Evolutionary conservation across 352 stramenopile genomes (phyloP), one percentile per base, ranked within the genome.

Genomic region (Phytophthora pseudosyringae): DNA sequence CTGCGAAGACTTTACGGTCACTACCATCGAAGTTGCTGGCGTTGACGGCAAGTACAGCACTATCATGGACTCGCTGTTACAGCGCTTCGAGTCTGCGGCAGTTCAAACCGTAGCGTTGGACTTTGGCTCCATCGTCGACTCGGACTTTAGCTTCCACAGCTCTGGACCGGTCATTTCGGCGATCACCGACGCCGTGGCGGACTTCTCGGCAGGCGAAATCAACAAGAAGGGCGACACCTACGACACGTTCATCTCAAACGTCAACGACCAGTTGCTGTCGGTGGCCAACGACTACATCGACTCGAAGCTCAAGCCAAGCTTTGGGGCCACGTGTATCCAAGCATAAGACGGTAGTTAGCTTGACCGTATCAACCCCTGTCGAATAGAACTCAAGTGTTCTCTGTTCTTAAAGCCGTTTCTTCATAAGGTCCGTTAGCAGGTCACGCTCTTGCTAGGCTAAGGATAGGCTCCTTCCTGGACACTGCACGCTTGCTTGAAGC

Each of bases 141-240:
- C 80, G 31, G 65, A 75, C 35, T 77, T 84, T 45, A 78, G 78
- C 60, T 80, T 87, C 43, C 40, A 75, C 38, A 68, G 62, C 55
- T 77, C 74, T 15, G 62, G 67, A 25, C 25, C 65, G 8, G 58
- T 87, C 45, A 69, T 87, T 43, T 71, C 67, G 8, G 71, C 67
- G 29, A 60, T 89, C 28, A 75, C 71, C 25, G 71, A 86, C 59
- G 59, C 61, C 47, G 54, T 87, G 32, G 62, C 75, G 16, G 47
- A 64, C 39, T 86, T 86, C 53, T 77, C 69, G 33, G 71, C 71
- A 11, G 57, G 71, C 13, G 52, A 79, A 45, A 53, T 87, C 53
- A 89, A 89, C 75, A 80, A 86, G 69, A 87, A 86, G 65, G 73
- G 75, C 45, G 59, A 75, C 49, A 50, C 73, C 26, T 87, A 87